These are phyloP conservation scores for Phytophthora macrochlamydospora DNA, from an alignment of 352 stramenopile genomes.

Conservation along the genomic window DNA sequence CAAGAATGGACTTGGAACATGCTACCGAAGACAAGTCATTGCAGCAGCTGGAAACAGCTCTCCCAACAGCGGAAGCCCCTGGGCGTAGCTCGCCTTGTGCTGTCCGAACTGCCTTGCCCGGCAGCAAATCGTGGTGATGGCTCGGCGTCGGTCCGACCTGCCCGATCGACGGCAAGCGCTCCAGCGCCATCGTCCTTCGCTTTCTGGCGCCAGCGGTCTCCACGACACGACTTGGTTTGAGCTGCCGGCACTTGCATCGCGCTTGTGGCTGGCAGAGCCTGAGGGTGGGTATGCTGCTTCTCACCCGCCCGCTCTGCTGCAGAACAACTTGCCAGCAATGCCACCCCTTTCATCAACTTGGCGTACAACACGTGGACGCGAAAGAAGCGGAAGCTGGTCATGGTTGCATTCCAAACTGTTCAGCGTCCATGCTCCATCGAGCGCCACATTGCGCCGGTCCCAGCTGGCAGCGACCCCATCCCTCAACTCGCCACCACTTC, in stretches of 20 bases:
- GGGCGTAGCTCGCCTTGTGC: neutral
- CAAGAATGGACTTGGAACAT: no score
- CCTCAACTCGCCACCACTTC: neutral
- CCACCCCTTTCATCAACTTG: neutral
- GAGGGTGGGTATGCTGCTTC: neutral
- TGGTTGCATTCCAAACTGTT: neutral
- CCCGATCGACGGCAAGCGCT: no score
- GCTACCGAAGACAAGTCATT: no score
- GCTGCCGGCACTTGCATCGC: no score
- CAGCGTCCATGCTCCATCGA: neutral
- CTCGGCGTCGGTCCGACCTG: slow-evolving; percentile 5
- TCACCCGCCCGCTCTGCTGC: neutral
- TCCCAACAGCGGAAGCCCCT: no score
- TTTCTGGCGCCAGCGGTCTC: neutral
- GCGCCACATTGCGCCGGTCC: slow-evolving; percentile 26
- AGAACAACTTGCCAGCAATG: neutral
- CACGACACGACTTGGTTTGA: neutral
- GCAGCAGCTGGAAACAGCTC: no score
- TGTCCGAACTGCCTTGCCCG: neutral
- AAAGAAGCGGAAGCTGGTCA: slow-evolving; percentile 18
- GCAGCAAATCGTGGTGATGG: neutral
- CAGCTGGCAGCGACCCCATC: neutral
- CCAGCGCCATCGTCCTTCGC: neutral
- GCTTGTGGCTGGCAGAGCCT: neutral
- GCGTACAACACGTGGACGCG: slow-evolving; percentile 23